A percentile compares a stretch with the other conserved stretches of the same genome.
Evolutionary conservation across 306 rosid genomes (phyloP).

Genomic region (Prinsepia uniflora): DNA sequence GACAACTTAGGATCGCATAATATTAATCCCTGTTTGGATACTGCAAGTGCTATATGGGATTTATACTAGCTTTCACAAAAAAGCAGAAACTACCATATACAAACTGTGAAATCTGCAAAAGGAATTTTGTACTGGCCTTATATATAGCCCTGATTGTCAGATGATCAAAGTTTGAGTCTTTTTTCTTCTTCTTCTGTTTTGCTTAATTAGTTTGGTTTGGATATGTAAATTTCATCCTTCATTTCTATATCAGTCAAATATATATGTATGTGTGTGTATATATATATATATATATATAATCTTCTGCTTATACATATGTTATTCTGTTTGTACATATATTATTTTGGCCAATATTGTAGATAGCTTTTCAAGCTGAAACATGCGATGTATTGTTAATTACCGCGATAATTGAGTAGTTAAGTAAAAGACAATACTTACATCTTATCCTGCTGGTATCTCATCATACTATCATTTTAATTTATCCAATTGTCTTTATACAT

Average conservation of each 20-base stretch:
- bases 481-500: no score
- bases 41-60: constrained; percentile 27
- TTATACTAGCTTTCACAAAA: background rate
- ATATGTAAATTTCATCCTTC: background rate
- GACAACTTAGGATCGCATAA: constrained; percentile 30
- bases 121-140: constrained; percentile 4
- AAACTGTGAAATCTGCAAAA: background rate
- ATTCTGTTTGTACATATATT: no score
- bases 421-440: no score
- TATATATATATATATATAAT: background rate
- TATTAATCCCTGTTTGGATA: constrained; percentile 43
- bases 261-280: no score
- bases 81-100: background rate
- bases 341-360: no score
- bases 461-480: no score
- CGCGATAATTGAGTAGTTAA: no score
- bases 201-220: background rate
- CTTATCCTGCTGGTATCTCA: no score
- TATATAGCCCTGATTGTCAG: background rate
- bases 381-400: no score
- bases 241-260: background rate
- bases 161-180: constrained; percentile 4
- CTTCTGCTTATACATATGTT: no score
- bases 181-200: background rate
- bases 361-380: no score